These are phyloP conservation scores for Golubevia pallescens DNA, from an alignment of 1,284 basidiomycete genomes.

Conservation along the genomic window DNA sequence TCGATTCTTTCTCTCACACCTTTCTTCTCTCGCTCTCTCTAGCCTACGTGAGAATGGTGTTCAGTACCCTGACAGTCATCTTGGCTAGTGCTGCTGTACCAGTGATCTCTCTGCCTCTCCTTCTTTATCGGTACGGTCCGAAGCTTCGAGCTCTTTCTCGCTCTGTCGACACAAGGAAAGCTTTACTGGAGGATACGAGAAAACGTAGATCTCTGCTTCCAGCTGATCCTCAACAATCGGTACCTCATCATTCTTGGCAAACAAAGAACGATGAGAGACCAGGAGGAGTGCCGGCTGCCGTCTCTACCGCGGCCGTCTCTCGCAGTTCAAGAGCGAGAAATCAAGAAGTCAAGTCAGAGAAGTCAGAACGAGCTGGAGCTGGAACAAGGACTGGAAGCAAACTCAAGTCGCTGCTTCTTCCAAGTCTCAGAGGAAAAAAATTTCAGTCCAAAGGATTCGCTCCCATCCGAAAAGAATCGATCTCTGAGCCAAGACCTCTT, in stretches of 20 bases:
- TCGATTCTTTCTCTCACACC: conserved; percentile 11
- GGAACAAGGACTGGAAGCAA: background rate
- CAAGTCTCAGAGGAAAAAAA: background rate
- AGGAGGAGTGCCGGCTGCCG: background rate
- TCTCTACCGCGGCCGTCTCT: background rate
- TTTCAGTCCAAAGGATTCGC: background rate
- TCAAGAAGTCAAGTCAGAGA: background rate
- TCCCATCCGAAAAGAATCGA: background rate
- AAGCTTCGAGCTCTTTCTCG: conserved; percentile 5
- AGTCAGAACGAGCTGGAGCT: background rate
- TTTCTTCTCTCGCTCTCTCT: conserved; percentile 14
- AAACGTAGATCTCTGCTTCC: background rate
- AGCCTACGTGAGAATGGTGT: conserved; percentile 14
- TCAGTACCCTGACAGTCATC: conserved; percentile 19
- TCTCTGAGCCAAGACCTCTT: background rate
- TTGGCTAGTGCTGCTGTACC: conserved; percentile 19
- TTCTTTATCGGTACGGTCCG: conserved; percentile 24
- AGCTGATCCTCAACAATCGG: background rate
- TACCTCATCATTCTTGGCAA: background rate
- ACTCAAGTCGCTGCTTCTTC: background rate
- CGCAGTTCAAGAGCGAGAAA: background rate
- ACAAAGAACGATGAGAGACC: background rate
- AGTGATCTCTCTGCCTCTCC: conserved; percentile 10
- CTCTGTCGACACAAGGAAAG: background rate
- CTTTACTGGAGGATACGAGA: background rate